Conservation (phyloP, 768 basidiomycete genomes). For the Cystofilobasidium capitatum region DNA sequence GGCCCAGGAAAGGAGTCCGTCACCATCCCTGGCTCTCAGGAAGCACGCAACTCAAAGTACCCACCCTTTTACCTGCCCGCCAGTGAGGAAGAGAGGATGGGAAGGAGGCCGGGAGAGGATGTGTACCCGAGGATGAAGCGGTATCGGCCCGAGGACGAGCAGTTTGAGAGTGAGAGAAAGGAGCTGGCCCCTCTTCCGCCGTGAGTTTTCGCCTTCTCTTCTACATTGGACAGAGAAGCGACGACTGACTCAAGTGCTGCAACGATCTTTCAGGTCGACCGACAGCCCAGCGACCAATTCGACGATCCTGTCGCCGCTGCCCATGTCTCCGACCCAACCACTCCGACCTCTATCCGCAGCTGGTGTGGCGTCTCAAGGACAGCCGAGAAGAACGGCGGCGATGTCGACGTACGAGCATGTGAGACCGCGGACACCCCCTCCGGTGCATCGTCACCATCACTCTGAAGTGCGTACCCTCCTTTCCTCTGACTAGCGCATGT, state of each 20-base stretch:
- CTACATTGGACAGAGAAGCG: no score
- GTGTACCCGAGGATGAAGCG: neutral
- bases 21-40: neutral
- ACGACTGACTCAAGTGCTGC: no score
- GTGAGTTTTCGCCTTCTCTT: neutral
- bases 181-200: neutral
- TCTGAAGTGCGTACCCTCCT: no score
- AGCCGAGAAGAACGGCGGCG: no score
- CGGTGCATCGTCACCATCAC: no score
- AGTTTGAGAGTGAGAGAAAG: neutral
- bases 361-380: no score
- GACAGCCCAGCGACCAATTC: neutral
- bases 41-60: neutral
- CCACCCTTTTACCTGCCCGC: neutral
- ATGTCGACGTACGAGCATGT: no score
- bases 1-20: neutral
- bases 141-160: neutral
- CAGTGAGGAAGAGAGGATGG: neutral
- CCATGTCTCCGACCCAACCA: neutral
- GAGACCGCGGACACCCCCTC: no score
- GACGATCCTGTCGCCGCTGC: neutral
- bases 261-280: neutral
- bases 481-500: no score
- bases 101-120: neutral
- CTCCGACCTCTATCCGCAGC: neutral